These are phyloP conservation scores for Lepidium africanum DNA, from an alignment of 345 rosid species.

Conservation along the genomic window DNA sequence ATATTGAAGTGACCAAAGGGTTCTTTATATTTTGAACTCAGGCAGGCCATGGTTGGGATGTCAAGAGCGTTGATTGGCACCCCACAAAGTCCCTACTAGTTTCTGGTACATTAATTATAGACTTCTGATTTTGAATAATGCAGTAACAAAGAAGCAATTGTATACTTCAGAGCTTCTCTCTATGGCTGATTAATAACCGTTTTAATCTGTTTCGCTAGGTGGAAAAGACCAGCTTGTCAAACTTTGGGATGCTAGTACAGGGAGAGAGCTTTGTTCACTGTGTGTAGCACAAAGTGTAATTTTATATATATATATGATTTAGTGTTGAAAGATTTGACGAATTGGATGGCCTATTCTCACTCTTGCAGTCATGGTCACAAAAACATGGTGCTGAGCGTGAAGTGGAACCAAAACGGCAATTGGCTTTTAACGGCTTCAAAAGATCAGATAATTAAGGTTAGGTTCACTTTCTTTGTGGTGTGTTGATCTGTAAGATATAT, in stretches of 20 bases:
- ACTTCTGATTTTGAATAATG: background rate
- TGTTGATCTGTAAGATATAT: background rate
- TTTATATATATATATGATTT: background rate
- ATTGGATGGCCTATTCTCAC: slow-evolving; percentile 18
- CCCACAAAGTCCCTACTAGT: slow-evolving; percentile 89
- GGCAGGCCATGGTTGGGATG: slow-evolving; percentile 99
- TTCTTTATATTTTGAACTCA: slow-evolving; percentile 63
- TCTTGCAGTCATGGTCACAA: slow-evolving; percentile 95
- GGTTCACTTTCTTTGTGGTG: background rate
- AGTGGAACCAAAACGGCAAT: slow-evolving; percentile 98
- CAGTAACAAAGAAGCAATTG: background rate
- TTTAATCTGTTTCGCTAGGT: slow-evolving; percentile 39
- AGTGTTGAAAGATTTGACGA: background rate
- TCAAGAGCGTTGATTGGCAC: slow-evolving; percentile 99
- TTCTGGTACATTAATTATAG: slow-evolving; percentile 50
- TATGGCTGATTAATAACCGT: background rate
- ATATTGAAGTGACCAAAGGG: slow-evolving; percentile 40
- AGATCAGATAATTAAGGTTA: slow-evolving; percentile 95
- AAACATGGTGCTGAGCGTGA: slow-evolving; percentile 91
- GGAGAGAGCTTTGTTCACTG: slow-evolving; percentile 90
- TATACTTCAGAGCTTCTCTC: slow-evolving; percentile 1
- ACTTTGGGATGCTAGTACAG: slow-evolving; percentile 98
- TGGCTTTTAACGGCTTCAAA: slow-evolving; percentile 94
- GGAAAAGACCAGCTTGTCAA: slow-evolving; percentile 96
- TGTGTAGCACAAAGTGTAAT: slow-evolving; percentile 35